A percentile compares a stretch with the other conserved stretches of the same genome.
Conservation (phyloP, 106 monocot species). For the Apostasia shenzhenica region DNA sequence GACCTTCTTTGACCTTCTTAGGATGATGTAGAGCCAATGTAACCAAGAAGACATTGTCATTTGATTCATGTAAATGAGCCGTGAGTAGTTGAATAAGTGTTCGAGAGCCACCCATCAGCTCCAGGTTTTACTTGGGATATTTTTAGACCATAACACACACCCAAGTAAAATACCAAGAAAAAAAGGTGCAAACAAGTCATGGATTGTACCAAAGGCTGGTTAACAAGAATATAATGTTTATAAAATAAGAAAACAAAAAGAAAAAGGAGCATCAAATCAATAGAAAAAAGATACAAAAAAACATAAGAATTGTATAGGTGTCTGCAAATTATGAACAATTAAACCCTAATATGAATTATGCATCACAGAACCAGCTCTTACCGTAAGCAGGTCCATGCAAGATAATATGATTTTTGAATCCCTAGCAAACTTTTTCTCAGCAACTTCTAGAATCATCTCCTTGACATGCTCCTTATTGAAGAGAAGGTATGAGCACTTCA, state of each 20-base stretch:
- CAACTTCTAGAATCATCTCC: constrained; percentile 58
- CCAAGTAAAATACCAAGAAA: too few species aligned
- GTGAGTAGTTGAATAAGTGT: too few species aligned
- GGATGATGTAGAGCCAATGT: too few species aligned
- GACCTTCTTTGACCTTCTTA: too few species aligned
- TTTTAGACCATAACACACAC: too few species aligned
- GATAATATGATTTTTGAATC: constrained; percentile 40
- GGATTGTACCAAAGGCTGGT: too few species aligned
- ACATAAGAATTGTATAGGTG: not conserved
- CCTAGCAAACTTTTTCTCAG: constrained; percentile 35
- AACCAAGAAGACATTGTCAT: too few species aligned
- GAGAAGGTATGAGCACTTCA: constrained; percentile 85
- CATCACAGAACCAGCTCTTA: constrained; percentile 19
- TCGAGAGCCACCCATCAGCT: too few species aligned
- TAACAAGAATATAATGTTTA: not conserved
- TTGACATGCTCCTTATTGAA: constrained; percentile 79
- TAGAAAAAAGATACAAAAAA: not conserved
- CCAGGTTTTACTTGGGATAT: too few species aligned
- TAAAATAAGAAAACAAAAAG: not conserved
- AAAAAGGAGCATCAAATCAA: not conserved
- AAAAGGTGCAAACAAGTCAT: too few species aligned
- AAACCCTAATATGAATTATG: not conserved
- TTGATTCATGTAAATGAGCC: too few species aligned
- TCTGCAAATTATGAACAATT: not conserved
- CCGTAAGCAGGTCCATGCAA: constrained; percentile 86